Conservation (phyloP, 306 rosid genomes). For the Hippophae gyantsensis region DNA sequence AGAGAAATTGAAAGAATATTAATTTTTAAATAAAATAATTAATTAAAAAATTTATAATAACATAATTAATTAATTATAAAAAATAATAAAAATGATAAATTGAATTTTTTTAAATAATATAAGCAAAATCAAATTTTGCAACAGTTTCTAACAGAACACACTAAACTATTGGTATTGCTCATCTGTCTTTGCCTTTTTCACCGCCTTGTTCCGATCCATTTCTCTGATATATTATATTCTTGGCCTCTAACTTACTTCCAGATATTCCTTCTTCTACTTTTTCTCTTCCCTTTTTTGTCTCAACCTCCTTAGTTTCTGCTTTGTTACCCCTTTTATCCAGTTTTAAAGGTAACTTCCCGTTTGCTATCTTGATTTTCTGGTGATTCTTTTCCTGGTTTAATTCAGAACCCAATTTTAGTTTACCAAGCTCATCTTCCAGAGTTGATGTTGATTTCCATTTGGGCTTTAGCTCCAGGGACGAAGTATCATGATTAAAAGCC, state of each 20-base stretch:
- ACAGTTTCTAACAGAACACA: too few relatives aligned
- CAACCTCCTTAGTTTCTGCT: conserved; percentile 35
- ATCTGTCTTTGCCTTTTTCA: conserved; percentile 51
- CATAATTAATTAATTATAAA: too few relatives aligned
- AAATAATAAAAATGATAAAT: too few relatives aligned
- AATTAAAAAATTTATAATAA: too few relatives aligned
- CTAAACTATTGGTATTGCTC: neutral
- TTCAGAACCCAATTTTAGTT: conserved; percentile 25
- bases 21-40: too few relatives aligned
- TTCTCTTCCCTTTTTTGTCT: conserved; percentile 24
- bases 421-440: conserved; percentile 27
- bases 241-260: conserved; percentile 36
- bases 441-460: conserved; percentile 35
- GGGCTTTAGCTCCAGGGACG: conserved; percentile 34
- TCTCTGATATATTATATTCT: conserved; percentile 37
- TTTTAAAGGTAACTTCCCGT: conserved; percentile 37
- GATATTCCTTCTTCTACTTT: conserved; percentile 28
- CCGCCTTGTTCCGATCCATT: conserved; percentile 55
- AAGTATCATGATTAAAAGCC: conserved; percentile 23
- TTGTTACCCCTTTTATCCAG: conserved; percentile 34
- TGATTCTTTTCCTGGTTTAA: conserved; percentile 36
- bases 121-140: too few relatives aligned
- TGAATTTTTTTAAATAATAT: too few relatives aligned
- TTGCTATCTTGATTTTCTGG: conserved; percentile 29
- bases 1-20: too few relatives aligned